Evolutionary conservation across 2,329 filamentous ascomycete species (phyloP), one percentile per base, ranked within the genome.

Genomic region (Epichloe sibirici): DNA sequence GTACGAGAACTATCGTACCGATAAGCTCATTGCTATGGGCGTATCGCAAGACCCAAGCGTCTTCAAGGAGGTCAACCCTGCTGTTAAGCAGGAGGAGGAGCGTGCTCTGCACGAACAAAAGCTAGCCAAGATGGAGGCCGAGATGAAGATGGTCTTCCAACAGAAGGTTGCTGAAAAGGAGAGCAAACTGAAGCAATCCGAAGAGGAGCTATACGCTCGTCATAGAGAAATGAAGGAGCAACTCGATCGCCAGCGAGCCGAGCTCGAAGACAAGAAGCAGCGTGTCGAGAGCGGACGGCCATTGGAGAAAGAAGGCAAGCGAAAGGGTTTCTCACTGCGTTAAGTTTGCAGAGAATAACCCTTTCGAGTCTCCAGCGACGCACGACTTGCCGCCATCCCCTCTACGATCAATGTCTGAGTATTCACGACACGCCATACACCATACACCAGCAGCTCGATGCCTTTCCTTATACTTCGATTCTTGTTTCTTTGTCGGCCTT

Each of bases 61-160:
- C 63, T 98, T 98, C 88, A 98, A 98, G 83, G 93, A 98, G 83
- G 90, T 98, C 79, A 98, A 98, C 82, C 93, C 93, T 58, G 91
- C 93, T 46, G 93, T 97, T 74, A 98, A 98, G 85, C 93, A 98
- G 75, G 93, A 98, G 72, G 93, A 98, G 76, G 93, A 98, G 79
- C 89, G 93, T 65, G 85, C 88, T 58, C 79, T 98, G 62, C 93
- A 98, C 80, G 93, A 98, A 76, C 90, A 96, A 80, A 98, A 98
- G 80, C 88, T 98, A 63, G 89, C 91, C 72, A 98, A 98, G 88
- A 98, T 98, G 93, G 93, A 98, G 74, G 84, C 90, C 66, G 93
- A 98, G 74, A 98, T 98, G 93, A 98, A 98, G 88, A 95, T 96
- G 88, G 93, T 98, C 62, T 98, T 98, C 89, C 93, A 97, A 72